Percentiles rank a stretch among this genome's conserved stretches.
phyloP scores from a whole-genome alignment of 116 monocot species.

The Iris pallida region DNA sequence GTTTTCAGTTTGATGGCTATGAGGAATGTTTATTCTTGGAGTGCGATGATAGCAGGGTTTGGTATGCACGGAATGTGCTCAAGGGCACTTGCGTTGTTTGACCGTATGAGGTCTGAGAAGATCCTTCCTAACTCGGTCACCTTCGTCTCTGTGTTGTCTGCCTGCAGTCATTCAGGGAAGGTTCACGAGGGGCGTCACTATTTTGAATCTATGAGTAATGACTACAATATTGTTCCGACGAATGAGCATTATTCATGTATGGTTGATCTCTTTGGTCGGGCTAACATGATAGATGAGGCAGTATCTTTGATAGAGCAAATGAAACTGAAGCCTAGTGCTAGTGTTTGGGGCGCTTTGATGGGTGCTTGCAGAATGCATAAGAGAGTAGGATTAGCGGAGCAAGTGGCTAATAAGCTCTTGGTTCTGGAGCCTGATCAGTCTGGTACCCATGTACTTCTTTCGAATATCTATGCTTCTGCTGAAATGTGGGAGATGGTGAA shows the following conservation, averaged over 20 bases:
- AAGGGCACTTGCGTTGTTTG: slow-evolving; percentile 21
- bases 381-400: slow-evolving; percentile 5
- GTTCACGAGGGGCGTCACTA: slow-evolving; percentile 16
- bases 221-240: slow-evolving; percentile 16
- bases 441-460: slow-evolving; percentile 5
- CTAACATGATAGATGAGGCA: slow-evolving; percentile 22
- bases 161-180: slow-evolving; percentile 23
- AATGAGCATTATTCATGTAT: slow-evolving; percentile 33
- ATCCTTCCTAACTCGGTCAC: slow-evolving; percentile 26
- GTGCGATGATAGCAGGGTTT: slow-evolving; percentile 40
- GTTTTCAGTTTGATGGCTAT: slow-evolving; percentile 13
- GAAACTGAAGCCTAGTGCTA: slow-evolving; percentile 16
- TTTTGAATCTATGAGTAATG: slow-evolving; percentile 18
- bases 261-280: slow-evolving; percentile 33
- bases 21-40: slow-evolving; percentile 29
- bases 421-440: slow-evolving; percentile 20
- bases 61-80: slow-evolving; percentile 29
- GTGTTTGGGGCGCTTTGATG: slow-evolving; percentile 30
- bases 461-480: slow-evolving; percentile 33
- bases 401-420: slow-evolving; percentile 21
- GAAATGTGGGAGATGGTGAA: slow-evolving; percentile 35
- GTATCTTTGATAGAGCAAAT: slow-evolving; percentile 21
- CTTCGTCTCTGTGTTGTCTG: slow-evolving; percentile 19
- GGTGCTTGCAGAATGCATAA: slow-evolving; percentile 28
- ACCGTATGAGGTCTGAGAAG: slow-evolving; percentile 22